Evolutionary conservation across 2,329 filamentous ascomycete genomes (phyloP).

Genomic region (Ascochyta lentis): DNA sequence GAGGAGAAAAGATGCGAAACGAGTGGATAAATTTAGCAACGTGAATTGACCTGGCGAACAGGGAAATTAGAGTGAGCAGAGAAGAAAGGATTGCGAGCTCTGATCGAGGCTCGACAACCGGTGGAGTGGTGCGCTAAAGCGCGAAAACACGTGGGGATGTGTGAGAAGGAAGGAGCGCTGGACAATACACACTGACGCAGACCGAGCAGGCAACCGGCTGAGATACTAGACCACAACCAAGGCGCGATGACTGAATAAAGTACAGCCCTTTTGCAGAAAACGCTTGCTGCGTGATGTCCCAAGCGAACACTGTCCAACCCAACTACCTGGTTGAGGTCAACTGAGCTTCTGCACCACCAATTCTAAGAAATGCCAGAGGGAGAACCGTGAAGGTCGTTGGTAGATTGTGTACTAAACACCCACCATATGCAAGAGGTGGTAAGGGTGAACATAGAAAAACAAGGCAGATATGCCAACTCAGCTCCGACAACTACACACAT

Average conservation of each 20-base stretch:
- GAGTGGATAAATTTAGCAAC: constrained; percentile 2
- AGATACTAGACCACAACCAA: too few relatives aligned
- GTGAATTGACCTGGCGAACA: not conserved
- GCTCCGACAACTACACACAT: constrained; percentile 39
- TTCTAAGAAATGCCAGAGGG: not conserved
- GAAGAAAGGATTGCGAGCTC: constrained; percentile 13
- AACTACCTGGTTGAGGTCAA: too few relatives aligned
- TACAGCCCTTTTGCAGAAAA: too few relatives aligned
- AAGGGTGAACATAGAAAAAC: constrained; percentile 23
- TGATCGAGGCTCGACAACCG: constrained; percentile 1
- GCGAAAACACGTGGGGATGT: constrained; percentile 24
- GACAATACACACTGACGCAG: not conserved
- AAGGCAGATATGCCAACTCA: constrained; percentile 31
- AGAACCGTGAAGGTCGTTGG: constrained; percentile 3
- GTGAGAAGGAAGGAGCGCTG: constrained; percentile 21
- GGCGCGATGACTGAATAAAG: too few relatives aligned
- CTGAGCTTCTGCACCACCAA: too few relatives aligned
- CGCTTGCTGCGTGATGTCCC: too few relatives aligned
- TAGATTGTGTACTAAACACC: constrained; percentile 27
- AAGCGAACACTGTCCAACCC: too few relatives aligned
- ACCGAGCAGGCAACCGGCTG: not conserved
- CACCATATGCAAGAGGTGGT: constrained; percentile 21
- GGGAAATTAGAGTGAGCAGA: not conserved
- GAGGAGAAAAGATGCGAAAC: constrained; percentile 11
- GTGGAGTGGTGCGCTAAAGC: constrained; percentile 21